Evolutionary conservation across 345 rosid genomes (phyloP), one percentile per base, ranked within the genome.

Genomic region (Sonneratia alba): DNA sequence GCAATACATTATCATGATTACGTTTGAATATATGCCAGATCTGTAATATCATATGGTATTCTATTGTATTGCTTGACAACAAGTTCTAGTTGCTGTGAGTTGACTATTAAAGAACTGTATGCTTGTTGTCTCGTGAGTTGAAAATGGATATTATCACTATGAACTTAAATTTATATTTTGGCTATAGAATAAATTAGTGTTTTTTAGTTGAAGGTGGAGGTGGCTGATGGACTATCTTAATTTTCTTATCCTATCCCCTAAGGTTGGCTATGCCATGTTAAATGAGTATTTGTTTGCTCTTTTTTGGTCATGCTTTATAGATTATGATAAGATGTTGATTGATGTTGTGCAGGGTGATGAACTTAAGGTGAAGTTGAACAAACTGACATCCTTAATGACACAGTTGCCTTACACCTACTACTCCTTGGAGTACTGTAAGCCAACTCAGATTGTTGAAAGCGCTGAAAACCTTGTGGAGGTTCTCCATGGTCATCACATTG

Each of bases 401-500:
- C 97, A 91, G 67, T 95, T 93, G 86, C 98, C 98, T 11, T 91
- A 89, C 66, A 85, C 96, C 4, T 93, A 84, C 64, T 93, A 93
- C 70, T 87, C 92, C 67, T 85, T 93, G 9, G 87, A 87, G 12
- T 87, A 84, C 63, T 93, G 96, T 74, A 86, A 48, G 65, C 97
- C 98, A 21, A 73, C 75, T 12, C 49, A 51, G 3, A 88, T 93
- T 48, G 79, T 93, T 74, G 96, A 93, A 75, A 93, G 88, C 70
- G 89, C 91, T 7, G 98, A 93, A 83, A 93, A 93, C 84, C 97
- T 91, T 21, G 97, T 97, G 59, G 98, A 93, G 85, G 97, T 93
- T 79, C 93, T 89, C 66, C 90, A 92, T 47, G 97, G 97, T 64
- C 95, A 91, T 79, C 91, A 93, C 40, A 91, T 91, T 51, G 97